phyloP scores from a whole-genome alignment of 2,329 filamentous ascomycete genomes.

The Pseudogymnoascus sp. region DNA sequence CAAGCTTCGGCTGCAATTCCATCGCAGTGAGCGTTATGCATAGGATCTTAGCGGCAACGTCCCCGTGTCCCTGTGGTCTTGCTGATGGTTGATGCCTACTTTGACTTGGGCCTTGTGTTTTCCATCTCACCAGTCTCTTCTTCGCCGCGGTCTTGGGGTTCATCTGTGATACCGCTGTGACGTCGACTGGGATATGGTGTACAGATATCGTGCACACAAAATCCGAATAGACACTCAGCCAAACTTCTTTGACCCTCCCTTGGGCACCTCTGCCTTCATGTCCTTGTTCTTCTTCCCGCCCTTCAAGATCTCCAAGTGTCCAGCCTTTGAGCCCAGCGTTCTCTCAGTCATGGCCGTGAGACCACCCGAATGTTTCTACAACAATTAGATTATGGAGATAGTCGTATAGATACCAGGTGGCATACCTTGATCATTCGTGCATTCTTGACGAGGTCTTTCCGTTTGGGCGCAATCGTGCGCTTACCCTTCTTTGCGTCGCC shows the following conservation, averaged over 20 bases:
- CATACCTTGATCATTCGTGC: conserved; percentile 55
- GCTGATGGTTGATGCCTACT: not conserved
- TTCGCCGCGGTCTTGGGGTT: not conserved
- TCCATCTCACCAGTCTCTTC: not conserved
- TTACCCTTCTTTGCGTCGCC: conserved; percentile 49
- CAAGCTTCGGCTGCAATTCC: not conserved
- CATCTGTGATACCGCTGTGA: not conserved
- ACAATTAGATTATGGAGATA: conserved; percentile 1
- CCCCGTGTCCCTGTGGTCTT: not conserved
- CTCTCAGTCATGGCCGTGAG: conserved; percentile 61
- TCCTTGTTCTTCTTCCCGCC: conserved; percentile 57
- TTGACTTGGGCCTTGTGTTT: not conserved
- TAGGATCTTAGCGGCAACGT: not conserved
- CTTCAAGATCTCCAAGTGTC: conserved; percentile 61
- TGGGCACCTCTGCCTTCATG: conserved; percentile 27
- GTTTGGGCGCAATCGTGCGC: conserved; percentile 61
- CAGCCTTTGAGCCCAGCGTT: conserved; percentile 57
- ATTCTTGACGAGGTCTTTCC: conserved; percentile 50
- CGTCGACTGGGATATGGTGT: not conserved
- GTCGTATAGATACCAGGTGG: not conserved
- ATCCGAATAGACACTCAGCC: conserved; percentile 20
- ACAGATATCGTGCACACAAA: not conserved
- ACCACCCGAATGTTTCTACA: conserved; percentile 53
- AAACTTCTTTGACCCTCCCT: conserved; percentile 29
- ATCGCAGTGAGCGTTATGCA: not conserved